Percentiles rank a stretch among this genome's conserved stretches.
phyloP scores from a whole-genome alignment of 495 filamentous ascomycete species.

The Lepidopterella palustris region DNA sequence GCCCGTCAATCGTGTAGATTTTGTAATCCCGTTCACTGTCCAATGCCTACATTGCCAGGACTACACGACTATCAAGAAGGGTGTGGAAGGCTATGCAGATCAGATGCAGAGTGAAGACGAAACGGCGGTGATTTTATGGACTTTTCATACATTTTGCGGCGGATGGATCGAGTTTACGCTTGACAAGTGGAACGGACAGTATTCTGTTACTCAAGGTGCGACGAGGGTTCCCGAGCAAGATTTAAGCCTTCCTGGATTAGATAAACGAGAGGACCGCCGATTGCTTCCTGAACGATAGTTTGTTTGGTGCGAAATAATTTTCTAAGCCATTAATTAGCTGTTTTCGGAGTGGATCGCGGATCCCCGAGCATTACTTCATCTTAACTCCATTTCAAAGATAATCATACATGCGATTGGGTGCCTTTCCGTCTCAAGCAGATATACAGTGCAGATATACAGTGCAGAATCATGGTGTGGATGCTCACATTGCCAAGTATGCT shows the following conservation, averaged over 20 bases:
- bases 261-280: neutral
- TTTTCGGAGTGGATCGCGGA: too few relatives aligned
- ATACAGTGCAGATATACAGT: too few relatives aligned
- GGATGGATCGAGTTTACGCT: conserved; percentile 10
- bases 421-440: too few relatives aligned
- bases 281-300: too few relatives aligned
- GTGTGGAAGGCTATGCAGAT: neutral
- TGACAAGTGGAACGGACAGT: neutral
- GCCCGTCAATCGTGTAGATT: neutral
- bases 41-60: conserved; percentile 1
- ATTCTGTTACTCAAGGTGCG: conserved; percentile 7
- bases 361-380: too few relatives aligned
- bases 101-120: neutral
- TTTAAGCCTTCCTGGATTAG: neutral
- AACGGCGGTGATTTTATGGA: neutral
- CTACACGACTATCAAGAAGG: neutral
- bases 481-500: too few relatives aligned
- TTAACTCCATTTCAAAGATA: too few relatives aligned
- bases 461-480: too few relatives aligned
- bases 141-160: conserved; percentile 4
- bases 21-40: neutral
- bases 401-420: too few relatives aligned
- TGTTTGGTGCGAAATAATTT: too few relatives aligned
- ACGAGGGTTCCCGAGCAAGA: neutral
- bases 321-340: too few relatives aligned